Conservation (phyloP, 345 rosid genomes). For the Chamaenerion angustifolium region DNA sequence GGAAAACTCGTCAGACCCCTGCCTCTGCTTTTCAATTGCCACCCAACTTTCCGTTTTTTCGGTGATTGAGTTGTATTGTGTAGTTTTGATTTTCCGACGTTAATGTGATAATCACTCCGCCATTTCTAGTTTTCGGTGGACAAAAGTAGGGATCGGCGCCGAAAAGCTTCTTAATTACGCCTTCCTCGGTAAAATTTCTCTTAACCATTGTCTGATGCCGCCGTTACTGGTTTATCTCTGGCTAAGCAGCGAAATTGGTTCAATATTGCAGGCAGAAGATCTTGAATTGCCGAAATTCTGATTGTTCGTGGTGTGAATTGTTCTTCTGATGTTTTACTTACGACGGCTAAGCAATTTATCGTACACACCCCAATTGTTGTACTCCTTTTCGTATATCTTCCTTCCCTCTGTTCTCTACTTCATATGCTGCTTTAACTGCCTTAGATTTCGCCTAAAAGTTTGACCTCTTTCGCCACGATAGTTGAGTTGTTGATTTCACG, state of each 20-base stretch:
- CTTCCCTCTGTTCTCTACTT: slow-evolving; percentile 61
- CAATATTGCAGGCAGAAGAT: slow-evolving; percentile 11
- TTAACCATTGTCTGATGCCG: too few species aligned
- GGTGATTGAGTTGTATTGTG: neutral
- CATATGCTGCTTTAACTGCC: slow-evolving; percentile 62
- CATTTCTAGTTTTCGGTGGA: slow-evolving; percentile 1
- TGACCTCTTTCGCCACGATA: slow-evolving; percentile 13
- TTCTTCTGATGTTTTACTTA: slow-evolving; percentile 71
- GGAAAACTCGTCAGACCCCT: slow-evolving; percentile 9
- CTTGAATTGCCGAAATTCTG: slow-evolving; percentile 5
- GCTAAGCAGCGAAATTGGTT: slow-evolving; percentile 1
- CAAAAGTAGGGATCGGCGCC: neutral
- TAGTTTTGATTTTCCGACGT: too few species aligned
- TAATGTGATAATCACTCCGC: slow-evolving; percentile 1
- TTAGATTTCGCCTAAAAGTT: slow-evolving; percentile 74
- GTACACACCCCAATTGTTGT: slow-evolving; percentile 26
- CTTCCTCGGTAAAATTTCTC: slow-evolving; percentile 12
- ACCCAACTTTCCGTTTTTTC: neutral
- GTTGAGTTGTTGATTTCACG: slow-evolving; percentile 3
- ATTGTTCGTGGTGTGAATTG: slow-evolving; percentile 15
- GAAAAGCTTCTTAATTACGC: neutral
- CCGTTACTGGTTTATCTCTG: neutral
- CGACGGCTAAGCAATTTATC: slow-evolving; percentile 33
- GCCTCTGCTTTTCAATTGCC: slow-evolving; percentile 6
- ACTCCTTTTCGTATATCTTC: slow-evolving; percentile 37